Evolutionary conservation across 176 grass and related monocot genomes (phyloP), one percentile per base, ranked within the genome.

Genomic region (Leersia perrieri): DNA sequence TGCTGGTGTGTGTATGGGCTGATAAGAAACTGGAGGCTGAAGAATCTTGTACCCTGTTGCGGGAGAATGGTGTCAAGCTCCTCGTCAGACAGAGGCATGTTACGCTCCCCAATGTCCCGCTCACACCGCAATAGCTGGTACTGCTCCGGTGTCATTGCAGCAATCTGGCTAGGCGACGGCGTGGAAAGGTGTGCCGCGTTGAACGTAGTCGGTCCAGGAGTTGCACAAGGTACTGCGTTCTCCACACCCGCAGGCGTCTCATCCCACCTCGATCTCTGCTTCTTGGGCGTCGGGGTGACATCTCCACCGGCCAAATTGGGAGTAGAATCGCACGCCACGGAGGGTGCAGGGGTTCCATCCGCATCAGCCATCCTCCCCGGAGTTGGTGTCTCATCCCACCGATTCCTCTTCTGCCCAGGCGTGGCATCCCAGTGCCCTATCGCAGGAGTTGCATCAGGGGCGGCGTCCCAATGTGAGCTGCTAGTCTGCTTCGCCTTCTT

Each of bases 361-460:
- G 96, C 87, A 86, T 98, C 96, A 32, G 84, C 88, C 78, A 93
- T 75, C 74, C 96, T 88, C 16, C 92, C 96, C 11, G 90, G 90
- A 40, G 96, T 95, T 3, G 96, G 96, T 1, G 96, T 98, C 82
- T 98, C 96, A 84, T 98, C 96, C 92, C 96, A 98, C 39, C 96
- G 81, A 82, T 98, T 95, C 55, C 96, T 88, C n/a, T 90, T 80
- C 27, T 91, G 45, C 8, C 86, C 90, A 36, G 92, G 92, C 2
- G 92, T 94, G 30, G 89, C 89, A 28, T 94, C 92, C 92, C 92
- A 94, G 18, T 86, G 80, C 14, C 14, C 92, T 38, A 92, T 95
- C 39, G 90, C 92, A 65, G 92, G 92, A 61, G 92, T 98, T 4
- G 90, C 88, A 89, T 98, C 92, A 10, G 92, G 92, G 3, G 90